Evolutionary conservation across 2,329 filamentous ascomycete species (phyloP).

Genomic region (Sordariomycetes sp.): DNA sequence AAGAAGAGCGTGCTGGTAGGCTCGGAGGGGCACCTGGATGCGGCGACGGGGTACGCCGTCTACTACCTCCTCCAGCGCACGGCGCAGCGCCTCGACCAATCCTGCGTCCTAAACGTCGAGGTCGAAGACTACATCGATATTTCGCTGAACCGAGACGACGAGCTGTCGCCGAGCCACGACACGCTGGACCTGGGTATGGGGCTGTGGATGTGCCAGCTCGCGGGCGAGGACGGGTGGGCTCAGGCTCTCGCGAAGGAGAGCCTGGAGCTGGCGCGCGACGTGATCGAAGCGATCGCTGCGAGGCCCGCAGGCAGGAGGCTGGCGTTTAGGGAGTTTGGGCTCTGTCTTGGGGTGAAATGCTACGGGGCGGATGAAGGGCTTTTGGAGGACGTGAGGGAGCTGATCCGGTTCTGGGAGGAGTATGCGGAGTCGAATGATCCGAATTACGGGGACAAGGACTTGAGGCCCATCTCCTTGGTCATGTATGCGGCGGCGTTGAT

Average conservation of each 20-base stretch:
- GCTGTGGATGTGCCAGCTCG: conserved; percentile 44
- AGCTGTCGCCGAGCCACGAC: conserved; percentile 34
- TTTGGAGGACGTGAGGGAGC: conserved; percentile 11
- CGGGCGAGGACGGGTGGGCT: conserved; percentile 36
- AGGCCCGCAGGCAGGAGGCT: conserved; percentile 20
- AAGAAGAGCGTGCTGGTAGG: conserved; percentile 32
- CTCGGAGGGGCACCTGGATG: conserved; percentile 44
- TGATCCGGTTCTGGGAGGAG: conserved; percentile 23
- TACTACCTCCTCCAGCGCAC: conserved; percentile 35
- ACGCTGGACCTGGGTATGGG: conserved; percentile 49
- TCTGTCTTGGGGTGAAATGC: conserved; percentile 34
- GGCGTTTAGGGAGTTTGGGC: conserved; percentile 45
- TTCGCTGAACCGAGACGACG: conserved; percentile 19
- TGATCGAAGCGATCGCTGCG: conserved; percentile 14
- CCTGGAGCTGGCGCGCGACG: conserved; percentile 13
- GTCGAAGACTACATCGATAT: conserved; percentile 41
- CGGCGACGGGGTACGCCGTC: conserved; percentile 40
- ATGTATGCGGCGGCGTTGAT: conserved; percentile 47
- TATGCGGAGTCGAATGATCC: conserved; percentile 17
- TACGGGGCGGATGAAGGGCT: conserved; percentile 22
- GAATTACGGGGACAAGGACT: conserved; percentile 18
- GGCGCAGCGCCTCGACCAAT: conserved; percentile 15
- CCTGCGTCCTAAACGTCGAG: conserved; percentile 27
- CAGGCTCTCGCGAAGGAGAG: conserved; percentile 19
- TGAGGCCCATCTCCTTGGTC: conserved; percentile 41